phyloP scores from a whole-genome alignment of 1,284 basidiomycete species.

The Entoloma clypeatum region DNA sequence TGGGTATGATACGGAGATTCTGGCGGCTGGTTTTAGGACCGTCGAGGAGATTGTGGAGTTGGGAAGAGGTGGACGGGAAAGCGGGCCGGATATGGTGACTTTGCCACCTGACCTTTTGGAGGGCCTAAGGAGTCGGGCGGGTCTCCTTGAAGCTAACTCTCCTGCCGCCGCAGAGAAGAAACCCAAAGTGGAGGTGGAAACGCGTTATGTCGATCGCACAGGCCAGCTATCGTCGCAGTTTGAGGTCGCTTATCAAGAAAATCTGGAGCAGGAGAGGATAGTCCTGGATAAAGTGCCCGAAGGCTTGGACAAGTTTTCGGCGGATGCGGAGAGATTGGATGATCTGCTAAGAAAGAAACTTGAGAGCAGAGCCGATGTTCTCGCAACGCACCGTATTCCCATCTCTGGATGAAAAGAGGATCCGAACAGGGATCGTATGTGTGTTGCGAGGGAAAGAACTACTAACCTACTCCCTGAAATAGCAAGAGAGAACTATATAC shows the following conservation, averaged over 20 bases:
- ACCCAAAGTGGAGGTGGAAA: constrained; percentile 4
- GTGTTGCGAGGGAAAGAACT: no score
- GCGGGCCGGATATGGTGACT: constrained; percentile 29
- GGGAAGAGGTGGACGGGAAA: constrained; percentile 20
- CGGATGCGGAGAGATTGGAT: constrained; percentile 27
- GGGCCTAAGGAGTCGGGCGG: constrained; percentile 18
- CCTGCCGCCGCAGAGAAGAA: constrained; percentile 1
- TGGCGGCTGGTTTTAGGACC: constrained; percentile 32
- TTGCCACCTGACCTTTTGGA: constrained; percentile 29
- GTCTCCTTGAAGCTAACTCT: neutral
- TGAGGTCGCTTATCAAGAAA: constrained; percentile 17
- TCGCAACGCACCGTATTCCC: neutral
- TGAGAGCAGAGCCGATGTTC: constrained; percentile 4
- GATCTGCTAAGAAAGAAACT: constrained; percentile 18
- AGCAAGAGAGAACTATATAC: no score
- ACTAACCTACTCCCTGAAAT: no score
- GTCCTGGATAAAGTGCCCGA: constrained; percentile 31
- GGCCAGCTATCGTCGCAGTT: constrained; percentile 13
- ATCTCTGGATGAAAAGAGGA: neutral
- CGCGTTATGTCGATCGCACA: constrained; percentile 16
- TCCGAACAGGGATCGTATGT: no score
- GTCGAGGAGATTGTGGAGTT: constrained; percentile 30
- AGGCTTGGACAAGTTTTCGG: constrained; percentile 30
- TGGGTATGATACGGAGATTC: constrained; percentile 25
- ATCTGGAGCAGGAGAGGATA: constrained; percentile 22